Conservation (phyloP, 805 yeast genomes). For the Wickerhamiella azymoides region DNA sequence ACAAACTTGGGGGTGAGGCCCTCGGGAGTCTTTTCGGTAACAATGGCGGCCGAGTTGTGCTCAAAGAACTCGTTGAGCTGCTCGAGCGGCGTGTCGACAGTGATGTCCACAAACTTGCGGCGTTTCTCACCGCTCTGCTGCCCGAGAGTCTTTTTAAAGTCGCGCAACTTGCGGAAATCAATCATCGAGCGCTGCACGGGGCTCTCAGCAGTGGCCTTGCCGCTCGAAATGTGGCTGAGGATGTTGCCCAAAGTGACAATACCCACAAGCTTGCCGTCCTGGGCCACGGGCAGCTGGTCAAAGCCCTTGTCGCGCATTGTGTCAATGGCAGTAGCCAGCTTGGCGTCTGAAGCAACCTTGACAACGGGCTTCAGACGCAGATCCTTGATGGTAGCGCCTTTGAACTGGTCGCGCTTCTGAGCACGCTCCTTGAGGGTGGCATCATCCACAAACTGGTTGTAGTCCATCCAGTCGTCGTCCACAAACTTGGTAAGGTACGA, state of each 20-base stretch:
- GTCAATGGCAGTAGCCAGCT: conserved; percentile 50
- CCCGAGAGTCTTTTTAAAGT: conserved; percentile 29
- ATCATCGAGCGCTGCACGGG: conserved; percentile 47
- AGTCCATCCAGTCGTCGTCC: conserved; percentile 82
- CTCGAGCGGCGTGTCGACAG: conserved; percentile 47
- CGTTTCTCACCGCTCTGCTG: conserved; percentile 38
- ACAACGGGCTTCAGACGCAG: conserved; percentile 70
- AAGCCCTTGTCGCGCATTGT: conserved; percentile 62
- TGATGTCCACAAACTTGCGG: conserved; percentile 52
- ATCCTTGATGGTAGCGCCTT: conserved; percentile 49
- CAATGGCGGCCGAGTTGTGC: conserved; percentile 70
- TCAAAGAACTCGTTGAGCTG: conserved; percentile 70
- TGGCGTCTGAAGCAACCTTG: conserved; percentile 47
- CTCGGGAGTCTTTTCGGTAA: conserved; percentile 40
- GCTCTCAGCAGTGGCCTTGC: conserved; percentile 41
- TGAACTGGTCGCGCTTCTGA: conserved; percentile 28
- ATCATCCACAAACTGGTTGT: conserved; percentile 57
- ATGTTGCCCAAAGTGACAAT: conserved; percentile 62
- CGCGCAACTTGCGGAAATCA: conserved; percentile 57
- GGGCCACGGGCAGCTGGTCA: conserved; percentile 73
- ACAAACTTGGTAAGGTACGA: conserved; percentile 78
- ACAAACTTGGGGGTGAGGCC: conserved; percentile 61
- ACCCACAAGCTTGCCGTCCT: conserved; percentile 53
- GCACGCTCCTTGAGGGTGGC: conserved; percentile 29
- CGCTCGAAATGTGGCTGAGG: conserved; percentile 51